Evolutionary conservation across 371 early-diverging fungal genomes (phyloP), one percentile per base, ranked within the genome.

Genomic region (Mucor indicus): DNA sequence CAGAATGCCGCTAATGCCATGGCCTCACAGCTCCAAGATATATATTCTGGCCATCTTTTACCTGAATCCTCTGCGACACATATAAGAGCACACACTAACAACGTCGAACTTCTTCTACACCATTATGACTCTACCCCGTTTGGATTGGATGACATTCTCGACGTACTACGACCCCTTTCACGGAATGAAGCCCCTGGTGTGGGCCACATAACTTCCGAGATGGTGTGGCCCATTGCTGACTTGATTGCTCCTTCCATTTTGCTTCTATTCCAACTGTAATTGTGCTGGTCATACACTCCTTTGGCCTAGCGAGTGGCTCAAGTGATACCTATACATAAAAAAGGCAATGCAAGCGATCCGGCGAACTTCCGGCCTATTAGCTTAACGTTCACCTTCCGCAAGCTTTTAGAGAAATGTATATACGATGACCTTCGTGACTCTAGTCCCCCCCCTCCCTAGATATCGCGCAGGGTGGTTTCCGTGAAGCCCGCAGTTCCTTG

Each of bases 241-340:
- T 5, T 40, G 1, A 35, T 50, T 0, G 11, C 48, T 4, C 39
- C n/a, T 4, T 17, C 42, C 17, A 38, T 59, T 8, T 13, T 35
- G 4, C 13, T 8, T 0, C 44, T 44, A 20, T 58, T 27, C 50
- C 39, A 16, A 27, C 29, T 27, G 29, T 27, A 27, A 7, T 11
- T 27, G 11, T 11, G 11, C 29, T 27, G 5, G 5, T 5, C 29
- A 27, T 27, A 27, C 11, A 27, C 29, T 27, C 29, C 29, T 7
- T 11, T 11, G 29, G 5, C 29, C 5, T 27, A 11, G 29, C 29
- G 11, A 27, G 29, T 27, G 11, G 5, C 11, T 11, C 5, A 7
- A 27, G 57, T 67, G 0, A 48, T 52, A 0, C 62, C 67, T 2
- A 55, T 59, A 17, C 33, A 39, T 41, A 57, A 66, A 37, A 60